Conservation (phyloP, 495 filamentous ascomycete species). For the Lepidopterella palustris region DNA sequence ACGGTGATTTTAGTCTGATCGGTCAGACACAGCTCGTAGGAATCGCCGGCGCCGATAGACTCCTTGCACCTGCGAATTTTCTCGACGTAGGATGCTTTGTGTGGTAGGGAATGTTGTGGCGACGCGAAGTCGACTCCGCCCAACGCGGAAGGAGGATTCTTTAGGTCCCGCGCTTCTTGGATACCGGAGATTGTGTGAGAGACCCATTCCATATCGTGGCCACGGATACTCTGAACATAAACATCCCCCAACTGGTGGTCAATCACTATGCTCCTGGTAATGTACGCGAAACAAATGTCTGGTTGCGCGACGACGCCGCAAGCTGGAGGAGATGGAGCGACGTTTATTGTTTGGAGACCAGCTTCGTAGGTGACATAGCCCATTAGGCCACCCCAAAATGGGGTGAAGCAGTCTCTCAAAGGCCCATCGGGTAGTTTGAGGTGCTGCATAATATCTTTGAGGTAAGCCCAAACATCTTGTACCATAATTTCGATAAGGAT, state of each 20-base stretch:
- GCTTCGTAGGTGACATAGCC: conserved; percentile 89
- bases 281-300: conserved; percentile 71
- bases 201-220: conserved; percentile 32
- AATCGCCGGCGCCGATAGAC: conserved; percentile 68
- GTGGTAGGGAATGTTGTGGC: conserved; percentile 2
- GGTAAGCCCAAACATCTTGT: conserved; percentile 14
- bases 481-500: neutral
- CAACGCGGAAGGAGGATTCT: too few species aligned
- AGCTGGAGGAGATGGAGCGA: conserved; percentile 29
- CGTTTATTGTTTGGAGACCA: conserved; percentile 57
- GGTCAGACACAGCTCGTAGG: conserved; percentile 91
- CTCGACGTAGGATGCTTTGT: conserved; percentile 53
- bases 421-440: conserved; percentile 9
- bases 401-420: conserved; percentile 37
- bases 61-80: conserved; percentile 66
- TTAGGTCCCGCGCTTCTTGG: too few species aligned
- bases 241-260: conserved; percentile 58
- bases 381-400: conserved; percentile 84
- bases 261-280: conserved; percentile 72
- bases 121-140: too few species aligned
- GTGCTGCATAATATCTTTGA: conserved; percentile 32
- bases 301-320: conserved; percentile 39
- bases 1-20: conserved; percentile 59
- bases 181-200: too few species aligned
- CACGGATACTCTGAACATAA: conserved; percentile 58